Evolutionary conservation across 345 rosid genomes (phyloP), one percentile per base, ranked within the genome.

Genomic region (Salix viminalis): DNA sequence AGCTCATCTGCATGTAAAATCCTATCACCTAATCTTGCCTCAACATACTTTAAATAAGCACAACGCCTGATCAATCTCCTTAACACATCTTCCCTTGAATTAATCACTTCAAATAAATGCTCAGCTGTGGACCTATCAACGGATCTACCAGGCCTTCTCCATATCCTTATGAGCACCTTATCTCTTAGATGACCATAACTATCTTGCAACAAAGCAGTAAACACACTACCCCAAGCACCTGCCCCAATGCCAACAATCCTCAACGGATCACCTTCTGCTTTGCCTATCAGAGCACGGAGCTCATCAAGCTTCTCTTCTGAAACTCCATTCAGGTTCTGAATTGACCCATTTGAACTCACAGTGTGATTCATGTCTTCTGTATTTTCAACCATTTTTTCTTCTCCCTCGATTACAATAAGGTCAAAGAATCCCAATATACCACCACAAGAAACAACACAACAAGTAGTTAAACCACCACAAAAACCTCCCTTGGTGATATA

Each of bases 201-300:
- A 36, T 93, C 96, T 83, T 96, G 99, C 77, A 96, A 80, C 83
- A 93, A 82, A n/a, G 99, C 97, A 68, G 91, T 83, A 76, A 93
- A 96, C 56, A 93, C 99, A 83, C 98, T 93, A 44, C 98, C 98
- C 98, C 99, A 96, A 75, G 98, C 99, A 70, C 99, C 98, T 0
- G 97, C 98, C 48, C 99, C 99, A 46, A 96, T 86, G 28, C 98
- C 94, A 19, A 92, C 98, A 68, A 93, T 91, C 83, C 94, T 92
- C 26, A 96, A 79, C 0, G 98, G 97, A 83, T 92, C 97, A 21
- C 92, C 92, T 42, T 92, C 93, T 3, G 91, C 82, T 79, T 96
- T 96, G 28, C 94, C 95, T 54, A 92, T 58, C 19, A 65, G 68
- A 34, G 39, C 39, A 8, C 39, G 68, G 18, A 76, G 69, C 71